Evolutionary conservation across 768 basidiomycete species (phyloP).

Genomic region (Psilocybe tampanensis): DNA sequence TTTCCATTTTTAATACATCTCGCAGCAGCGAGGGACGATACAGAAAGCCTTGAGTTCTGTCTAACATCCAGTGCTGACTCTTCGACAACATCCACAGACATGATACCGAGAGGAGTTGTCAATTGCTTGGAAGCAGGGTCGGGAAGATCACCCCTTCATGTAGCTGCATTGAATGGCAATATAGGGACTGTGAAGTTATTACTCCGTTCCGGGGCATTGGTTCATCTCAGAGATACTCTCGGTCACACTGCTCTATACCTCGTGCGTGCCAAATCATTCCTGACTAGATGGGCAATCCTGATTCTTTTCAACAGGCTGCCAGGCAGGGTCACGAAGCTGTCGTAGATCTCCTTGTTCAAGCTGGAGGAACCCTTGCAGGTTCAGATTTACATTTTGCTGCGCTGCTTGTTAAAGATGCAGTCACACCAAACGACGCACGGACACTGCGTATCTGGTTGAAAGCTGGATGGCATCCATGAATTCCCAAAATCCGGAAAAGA

Average conservation of each 20-base stretch:
- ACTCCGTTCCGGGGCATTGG: conserved; percentile 74
- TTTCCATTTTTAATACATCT: conserved; percentile 81
- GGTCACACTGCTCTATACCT: conserved; percentile 88
- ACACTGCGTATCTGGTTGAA: conserved; percentile 57
- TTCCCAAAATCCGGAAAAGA: neutral
- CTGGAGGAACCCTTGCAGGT: conserved; percentile 75
- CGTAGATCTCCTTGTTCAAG: conserved; percentile 66
- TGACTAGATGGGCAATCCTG: conserved; percentile 1
- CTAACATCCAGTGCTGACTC: conserved; percentile 36
- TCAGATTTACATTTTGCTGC: conserved; percentile 64
- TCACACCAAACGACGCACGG: conserved; percentile 41
- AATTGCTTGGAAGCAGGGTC: conserved; percentile 74
- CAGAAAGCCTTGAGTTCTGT: conserved; percentile 64
- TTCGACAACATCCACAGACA: conserved; percentile 24
- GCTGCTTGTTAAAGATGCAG: conserved; percentile 41
- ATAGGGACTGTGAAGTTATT: conserved; percentile 46
- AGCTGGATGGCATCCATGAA: conserved; percentile 40
- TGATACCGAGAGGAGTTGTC: conserved; percentile 67
- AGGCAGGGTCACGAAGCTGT: conserved; percentile 65
- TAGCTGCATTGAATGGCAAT: conserved; percentile 74
- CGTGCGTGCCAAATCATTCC: conserved; percentile 39
- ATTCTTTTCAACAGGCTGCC: conserved; percentile 59
- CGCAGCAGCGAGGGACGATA: conserved; percentile 72
- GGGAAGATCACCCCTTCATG: conserved; percentile 77
- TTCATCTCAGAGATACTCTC: conserved; percentile 77